phyloP scores from a whole-genome alignment of 2,329 filamentous ascomycete species.

The Colletotrichum sp. region DNA sequence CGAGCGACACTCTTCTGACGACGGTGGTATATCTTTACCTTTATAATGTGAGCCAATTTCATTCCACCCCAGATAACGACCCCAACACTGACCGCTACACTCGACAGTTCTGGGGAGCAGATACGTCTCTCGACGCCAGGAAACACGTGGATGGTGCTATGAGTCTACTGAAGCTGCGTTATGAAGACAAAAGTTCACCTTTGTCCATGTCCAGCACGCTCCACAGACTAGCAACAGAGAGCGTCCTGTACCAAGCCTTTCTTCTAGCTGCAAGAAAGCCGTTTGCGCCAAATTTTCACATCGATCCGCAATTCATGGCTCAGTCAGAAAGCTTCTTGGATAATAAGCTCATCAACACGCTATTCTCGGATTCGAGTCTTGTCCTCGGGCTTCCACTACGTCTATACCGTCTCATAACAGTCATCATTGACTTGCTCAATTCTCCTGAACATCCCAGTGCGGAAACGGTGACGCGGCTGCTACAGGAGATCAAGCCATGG shows the following conservation, averaged over 20 bases:
- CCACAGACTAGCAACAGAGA: background rate
- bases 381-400: background rate
- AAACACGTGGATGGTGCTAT: background rate
- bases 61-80: rapidly evolving
- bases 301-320: background rate
- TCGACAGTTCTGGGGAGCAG: background rate
- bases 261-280: background rate
- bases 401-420: background rate
- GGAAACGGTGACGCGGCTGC: background rate
- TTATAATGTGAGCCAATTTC: background rate
- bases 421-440: background rate
- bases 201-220: background rate
- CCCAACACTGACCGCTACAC: background rate
- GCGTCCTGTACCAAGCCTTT: background rate
- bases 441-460: background rate
- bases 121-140: background rate
- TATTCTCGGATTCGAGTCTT: background rate
- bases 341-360: background rate
- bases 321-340: background rate
- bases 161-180: background rate
- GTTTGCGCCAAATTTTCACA: background rate
- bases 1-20: background rate
- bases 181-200: background rate
- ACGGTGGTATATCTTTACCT: background rate
- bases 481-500: background rate